phyloP scores from a whole-genome alignment of 139 green algal genomes.

The Chlamydomonas schloesseri region DNA sequence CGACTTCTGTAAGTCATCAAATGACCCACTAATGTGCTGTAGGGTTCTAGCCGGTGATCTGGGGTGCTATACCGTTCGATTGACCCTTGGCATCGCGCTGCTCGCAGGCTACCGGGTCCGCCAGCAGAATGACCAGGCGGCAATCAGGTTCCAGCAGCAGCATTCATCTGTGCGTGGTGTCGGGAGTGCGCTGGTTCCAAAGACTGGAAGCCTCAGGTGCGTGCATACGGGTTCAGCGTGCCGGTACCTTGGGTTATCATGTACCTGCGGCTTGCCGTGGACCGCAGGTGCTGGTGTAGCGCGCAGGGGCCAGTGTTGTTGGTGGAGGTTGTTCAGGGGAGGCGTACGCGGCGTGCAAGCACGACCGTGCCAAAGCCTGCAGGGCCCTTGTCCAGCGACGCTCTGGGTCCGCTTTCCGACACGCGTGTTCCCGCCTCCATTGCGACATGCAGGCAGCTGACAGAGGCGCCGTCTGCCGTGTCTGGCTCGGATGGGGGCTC shows the following conservation, averaged over 20 bases:
- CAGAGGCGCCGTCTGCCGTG: not conserved
- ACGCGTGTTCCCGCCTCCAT: no score
- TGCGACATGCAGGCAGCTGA: not conserved
- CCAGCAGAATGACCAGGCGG: conserved; percentile 35
- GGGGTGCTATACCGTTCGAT: not conserved
- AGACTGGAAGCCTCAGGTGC: conserved; percentile 34
- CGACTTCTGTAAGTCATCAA: conserved; percentile 71
- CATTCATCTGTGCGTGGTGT: not conserved
- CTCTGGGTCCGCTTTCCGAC: no score
- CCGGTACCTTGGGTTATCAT: no score
- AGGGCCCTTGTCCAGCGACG: no score
- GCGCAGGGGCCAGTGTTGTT: no score
- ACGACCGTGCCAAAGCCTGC: no score
- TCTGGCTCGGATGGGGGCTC: no score
- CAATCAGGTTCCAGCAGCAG: not conserved
- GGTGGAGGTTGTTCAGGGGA: no score
- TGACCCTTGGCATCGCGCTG: not conserved
- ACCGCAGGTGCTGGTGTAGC: no score
- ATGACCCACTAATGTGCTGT: no score
- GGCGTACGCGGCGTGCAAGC: no score
- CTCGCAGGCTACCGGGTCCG: conserved; percentile 51
- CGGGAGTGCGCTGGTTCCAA: not conserved
- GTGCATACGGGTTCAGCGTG: not conserved
- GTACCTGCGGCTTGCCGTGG: no score
- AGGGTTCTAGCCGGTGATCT: not conserved